These are phyloP conservation scores for Sporobolomyces roseus DNA, from an alignment of 768 basidiomycete species.

Conservation along the genomic window DNA sequence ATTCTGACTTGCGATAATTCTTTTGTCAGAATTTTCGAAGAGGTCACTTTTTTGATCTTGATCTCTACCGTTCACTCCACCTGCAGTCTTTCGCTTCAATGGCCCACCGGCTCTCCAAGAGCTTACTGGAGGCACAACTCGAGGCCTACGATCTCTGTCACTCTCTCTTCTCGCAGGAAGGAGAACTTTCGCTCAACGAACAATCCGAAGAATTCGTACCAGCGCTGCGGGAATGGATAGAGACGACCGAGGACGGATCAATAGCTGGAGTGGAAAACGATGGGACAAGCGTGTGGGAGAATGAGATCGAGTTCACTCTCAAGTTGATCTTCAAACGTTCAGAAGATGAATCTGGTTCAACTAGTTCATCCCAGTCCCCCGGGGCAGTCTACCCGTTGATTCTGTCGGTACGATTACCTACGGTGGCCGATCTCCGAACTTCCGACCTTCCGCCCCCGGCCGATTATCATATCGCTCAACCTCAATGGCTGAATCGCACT, in stretches of 20 bases:
- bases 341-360: no score
- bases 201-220: slow-evolving; percentile 1
- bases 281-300: neutral
- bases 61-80: neutral
- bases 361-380: neutral
- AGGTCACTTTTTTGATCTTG: neutral
- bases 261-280: neutral
- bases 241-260: neutral
- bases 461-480: slow-evolving; percentile 19
- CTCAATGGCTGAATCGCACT: slow-evolving; percentile 33
- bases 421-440: neutral
- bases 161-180: slow-evolving; percentile 45
- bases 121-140: slow-evolving; percentile 36
- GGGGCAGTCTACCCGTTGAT: neutral
- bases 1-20: no score
- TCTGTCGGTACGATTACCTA: slow-evolving; percentile 19
- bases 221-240: slow-evolving; percentile 7
- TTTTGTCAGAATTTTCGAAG: no score
- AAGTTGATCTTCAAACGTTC: slow-evolving; percentile 8
- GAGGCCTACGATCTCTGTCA: slow-evolving; percentile 43
- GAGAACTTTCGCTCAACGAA: slow-evolving; percentile 43
- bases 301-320: slow-evolving; percentile 23
- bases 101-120: slow-evolving; percentile 7
- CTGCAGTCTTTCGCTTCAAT: neutral
- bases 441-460: slow-evolving; percentile 2